Evolutionary conservation across 106 monocot genomes (phyloP).

Genomic region (Dendrobium officinale): DNA sequence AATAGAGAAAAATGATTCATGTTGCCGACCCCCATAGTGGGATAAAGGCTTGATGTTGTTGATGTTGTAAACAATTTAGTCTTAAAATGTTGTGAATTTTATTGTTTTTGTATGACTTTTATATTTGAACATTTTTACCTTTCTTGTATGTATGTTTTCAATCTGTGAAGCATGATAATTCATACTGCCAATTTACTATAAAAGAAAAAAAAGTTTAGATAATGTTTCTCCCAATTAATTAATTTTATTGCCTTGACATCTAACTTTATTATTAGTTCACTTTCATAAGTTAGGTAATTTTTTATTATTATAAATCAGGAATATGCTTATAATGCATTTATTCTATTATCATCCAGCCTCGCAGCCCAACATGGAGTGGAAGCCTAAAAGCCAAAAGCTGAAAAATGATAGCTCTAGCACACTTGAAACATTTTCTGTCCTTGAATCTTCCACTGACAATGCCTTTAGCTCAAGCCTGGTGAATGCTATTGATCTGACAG

Average conservation of each 20-base stretch:
- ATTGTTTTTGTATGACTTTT: neutral
- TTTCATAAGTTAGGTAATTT: neutral
- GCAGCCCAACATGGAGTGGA: conserved; percentile 11
- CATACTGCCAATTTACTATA: no score
- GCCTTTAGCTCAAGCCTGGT: neutral
- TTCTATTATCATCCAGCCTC: neutral
- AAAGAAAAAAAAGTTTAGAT: neutral
- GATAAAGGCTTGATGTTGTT: no score
- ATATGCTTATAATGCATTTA: neutral
- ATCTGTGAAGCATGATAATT: neutral
- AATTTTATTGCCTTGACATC: neutral
- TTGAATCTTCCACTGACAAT: neutral
- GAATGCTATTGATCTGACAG: neutral
- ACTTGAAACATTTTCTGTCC: neutral
- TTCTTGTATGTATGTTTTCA: neutral
- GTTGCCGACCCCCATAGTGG: no score
- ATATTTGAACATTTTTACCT: neutral
- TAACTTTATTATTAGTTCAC: neutral
- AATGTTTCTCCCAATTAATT: neutral
- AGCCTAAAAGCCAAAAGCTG: conserved; percentile 2
- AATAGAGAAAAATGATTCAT: no score
- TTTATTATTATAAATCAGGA: neutral
- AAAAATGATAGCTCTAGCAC: neutral
- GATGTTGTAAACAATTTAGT: no score
- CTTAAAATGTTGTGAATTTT: neutral